These are phyloP conservation scores for Kodamaea suecica DNA, from an alignment of 1,139 yeast species.

Conservation along the genomic window DNA sequence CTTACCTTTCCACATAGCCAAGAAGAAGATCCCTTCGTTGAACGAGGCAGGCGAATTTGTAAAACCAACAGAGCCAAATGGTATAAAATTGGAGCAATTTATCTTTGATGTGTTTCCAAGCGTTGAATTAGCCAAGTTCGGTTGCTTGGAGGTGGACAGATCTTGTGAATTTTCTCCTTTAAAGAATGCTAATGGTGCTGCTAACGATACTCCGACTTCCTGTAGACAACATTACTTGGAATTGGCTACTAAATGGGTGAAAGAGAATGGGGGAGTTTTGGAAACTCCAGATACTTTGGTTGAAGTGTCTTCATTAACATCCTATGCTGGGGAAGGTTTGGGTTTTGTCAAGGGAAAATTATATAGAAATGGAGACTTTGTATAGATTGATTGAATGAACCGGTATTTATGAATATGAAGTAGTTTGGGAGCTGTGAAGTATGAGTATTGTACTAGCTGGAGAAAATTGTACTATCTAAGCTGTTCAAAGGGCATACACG, in stretches of 20 bases:
- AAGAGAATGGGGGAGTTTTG: constrained; percentile 63
- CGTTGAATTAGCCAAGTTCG: constrained; percentile 71
- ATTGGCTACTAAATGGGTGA: constrained; percentile 77
- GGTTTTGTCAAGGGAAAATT: constrained; percentile 52
- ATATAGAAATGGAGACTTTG: constrained; percentile 42
- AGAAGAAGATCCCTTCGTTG: constrained; percentile 75
- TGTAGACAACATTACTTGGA: constrained; percentile 64
- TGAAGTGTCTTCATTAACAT: constrained; percentile 74
- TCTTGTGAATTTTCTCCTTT: constrained; percentile 86
- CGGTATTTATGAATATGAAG: no score
- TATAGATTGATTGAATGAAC: no score
- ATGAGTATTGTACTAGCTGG: no score
- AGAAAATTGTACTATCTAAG: no score
- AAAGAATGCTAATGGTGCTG: constrained; percentile 83
- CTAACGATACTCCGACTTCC: constrained; percentile 81
- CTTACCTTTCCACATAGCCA: constrained; percentile 91
- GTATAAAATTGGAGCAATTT: constrained; percentile 93
- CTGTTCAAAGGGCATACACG: no score
- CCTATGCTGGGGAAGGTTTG: constrained; percentile 86
- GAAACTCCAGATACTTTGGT: constrained; percentile 46
- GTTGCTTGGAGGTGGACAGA: constrained; percentile 89
- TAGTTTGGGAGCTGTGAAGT: no score
- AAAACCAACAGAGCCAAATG: constrained; percentile 76
- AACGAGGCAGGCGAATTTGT: constrained; percentile 48
- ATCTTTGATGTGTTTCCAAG: constrained; percentile 94